Percentiles rank a stretch among this genome's conserved stretches.
Conservation (phyloP, 2,329 filamentous ascomycete species). For the Alternaria novae-zelandiae region DNA sequence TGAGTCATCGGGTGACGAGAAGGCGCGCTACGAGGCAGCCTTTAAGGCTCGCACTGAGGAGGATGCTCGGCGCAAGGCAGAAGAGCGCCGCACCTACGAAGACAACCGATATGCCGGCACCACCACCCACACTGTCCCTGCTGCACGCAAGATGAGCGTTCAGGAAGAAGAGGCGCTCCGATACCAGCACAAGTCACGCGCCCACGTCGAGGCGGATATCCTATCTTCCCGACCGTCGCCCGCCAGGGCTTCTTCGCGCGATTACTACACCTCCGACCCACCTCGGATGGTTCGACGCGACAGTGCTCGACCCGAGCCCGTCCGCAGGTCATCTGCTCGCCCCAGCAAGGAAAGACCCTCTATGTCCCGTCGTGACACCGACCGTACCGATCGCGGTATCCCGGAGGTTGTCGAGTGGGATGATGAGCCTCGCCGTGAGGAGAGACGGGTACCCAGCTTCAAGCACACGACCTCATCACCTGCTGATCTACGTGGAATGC, state of each 20-base stretch:
- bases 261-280: slow-evolving; percentile 36
- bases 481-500: slow-evolving; percentile 34
- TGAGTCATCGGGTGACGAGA: slow-evolving; percentile 43
- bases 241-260: slow-evolving; percentile 38
- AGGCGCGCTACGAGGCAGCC: slow-evolving; percentile 39
- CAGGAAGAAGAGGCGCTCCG: slow-evolving; percentile 34
- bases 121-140: slow-evolving; percentile 7
- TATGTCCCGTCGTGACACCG: slow-evolving; percentile 33
- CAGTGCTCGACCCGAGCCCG: slow-evolving; percentile 31
- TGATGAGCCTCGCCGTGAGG: slow-evolving; percentile 23
- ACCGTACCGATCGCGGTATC: slow-evolving; percentile 37
- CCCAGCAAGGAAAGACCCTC: slow-evolving; percentile 36
- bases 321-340: slow-evolving; percentile 44
- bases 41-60: slow-evolving; percentile 37
- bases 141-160: slow-evolving; percentile 34
- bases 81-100: slow-evolving; percentile 40
- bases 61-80: slow-evolving; percentile 35
- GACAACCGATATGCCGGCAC: slow-evolving; percentile 23
- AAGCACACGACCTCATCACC: slow-evolving; percentile 48
- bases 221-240: slow-evolving; percentile 32
- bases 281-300: slow-evolving; percentile 28
- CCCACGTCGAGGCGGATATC: slow-evolving; percentile 31
- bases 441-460: slow-evolving; percentile 41
- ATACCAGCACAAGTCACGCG: slow-evolving; percentile 37
- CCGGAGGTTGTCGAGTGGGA: slow-evolving; percentile 45